These are phyloP conservation scores for Selenicereus undatus DNA, from an alignment of 148 eudicot genomes.

Conservation along the genomic window DNA sequence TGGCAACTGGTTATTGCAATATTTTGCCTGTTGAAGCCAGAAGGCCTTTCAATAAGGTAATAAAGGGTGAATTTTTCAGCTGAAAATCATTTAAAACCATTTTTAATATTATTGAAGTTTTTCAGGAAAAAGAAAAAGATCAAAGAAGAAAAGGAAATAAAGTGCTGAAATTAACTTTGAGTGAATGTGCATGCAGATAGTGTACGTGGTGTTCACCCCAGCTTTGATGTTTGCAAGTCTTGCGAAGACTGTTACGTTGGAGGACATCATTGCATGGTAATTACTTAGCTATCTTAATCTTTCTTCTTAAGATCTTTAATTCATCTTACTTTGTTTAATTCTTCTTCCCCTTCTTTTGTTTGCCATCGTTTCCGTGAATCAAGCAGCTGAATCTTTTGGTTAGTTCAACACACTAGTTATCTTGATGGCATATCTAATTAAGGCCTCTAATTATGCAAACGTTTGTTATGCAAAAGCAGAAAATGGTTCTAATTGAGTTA, in stretches of 20 bases:
- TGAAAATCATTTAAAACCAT: not conserved
- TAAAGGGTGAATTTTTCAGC: not conserved
- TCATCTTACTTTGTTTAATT: too few species aligned
- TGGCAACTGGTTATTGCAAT: slow-evolving; percentile 49
- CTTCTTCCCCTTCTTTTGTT: too few species aligned
- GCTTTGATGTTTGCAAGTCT: slow-evolving; percentile 69
- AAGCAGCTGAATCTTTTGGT: too few species aligned
- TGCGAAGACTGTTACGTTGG: slow-evolving; percentile 72
- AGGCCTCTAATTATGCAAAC: too few species aligned
- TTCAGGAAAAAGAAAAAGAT: not conserved
- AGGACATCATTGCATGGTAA: slow-evolving; percentile 85
- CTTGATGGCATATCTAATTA: too few species aligned
- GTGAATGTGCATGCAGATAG: slow-evolving; percentile 61
- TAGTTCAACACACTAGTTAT: too few species aligned
- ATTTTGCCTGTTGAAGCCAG: slow-evolving; percentile 44
- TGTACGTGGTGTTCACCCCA: slow-evolving; percentile 78
- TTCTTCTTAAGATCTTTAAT: too few species aligned
- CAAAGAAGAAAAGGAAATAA: not conserved
- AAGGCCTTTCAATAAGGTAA: slow-evolving; percentile 50
- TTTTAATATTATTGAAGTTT: not conserved
- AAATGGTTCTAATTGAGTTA: too few species aligned
- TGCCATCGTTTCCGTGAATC: too few species aligned
- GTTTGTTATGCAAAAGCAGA: too few species aligned
- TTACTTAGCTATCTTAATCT: slow-evolving; percentile 18
- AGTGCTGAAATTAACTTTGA: not conserved